Base-by-base conservation (phyloP, 2,329 filamentous ascomycete species). In the Aotearoamyces nothofagi region DNA sequence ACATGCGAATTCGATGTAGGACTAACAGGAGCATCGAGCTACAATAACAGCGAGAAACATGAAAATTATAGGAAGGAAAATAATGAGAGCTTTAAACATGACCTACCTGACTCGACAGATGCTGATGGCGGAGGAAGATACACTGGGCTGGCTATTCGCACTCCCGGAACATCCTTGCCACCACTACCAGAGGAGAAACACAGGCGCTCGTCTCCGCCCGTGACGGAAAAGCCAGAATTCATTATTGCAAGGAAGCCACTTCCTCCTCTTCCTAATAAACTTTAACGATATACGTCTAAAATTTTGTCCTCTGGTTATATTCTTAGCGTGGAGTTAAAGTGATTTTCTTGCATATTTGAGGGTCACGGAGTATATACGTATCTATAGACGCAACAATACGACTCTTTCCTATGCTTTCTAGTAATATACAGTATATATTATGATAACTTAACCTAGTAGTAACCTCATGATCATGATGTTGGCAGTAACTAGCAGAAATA, bases 171-270 rank as follows among this genome's bases (percentile, higher is more conserved):
- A 24, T 5, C 12, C 14, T 33, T 33, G 12, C 31, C 26, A 12
- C 14, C 19, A 9, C 20, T 38, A 13, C 19, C 31, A 24, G n/a
- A n/a, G n/a, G n/a, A n/a, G n/a, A n/a, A n/a, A n/a, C n/a, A n/a
- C n/a, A n/a, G n/a, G n/a, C n/a, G n/a, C n/a, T n/a, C n/a, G n/a
- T 28, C 28, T 12, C 34, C 38, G 11, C 30, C 26, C 9, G 17
- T 15, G 5, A 25, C 29, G n/a, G 19, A 11, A 6, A 24, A 29
- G 17, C 26, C 20, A 5, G 9, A 23, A 16, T 32, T 33, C 16
- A 28, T 20, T 11, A 36, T 34, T 24, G 29, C 31, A 13, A 25
- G 33, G 13, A 41, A 41, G 19, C 37, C 39, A 9, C 24, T 41
- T 9, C 39, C 39, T 25, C 32, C 37, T 11, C 26, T 41, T 11